phyloP scores from a whole-genome alignment of 2,329 filamentous ascomycete species.

The Hypoxylon sp. region DNA sequence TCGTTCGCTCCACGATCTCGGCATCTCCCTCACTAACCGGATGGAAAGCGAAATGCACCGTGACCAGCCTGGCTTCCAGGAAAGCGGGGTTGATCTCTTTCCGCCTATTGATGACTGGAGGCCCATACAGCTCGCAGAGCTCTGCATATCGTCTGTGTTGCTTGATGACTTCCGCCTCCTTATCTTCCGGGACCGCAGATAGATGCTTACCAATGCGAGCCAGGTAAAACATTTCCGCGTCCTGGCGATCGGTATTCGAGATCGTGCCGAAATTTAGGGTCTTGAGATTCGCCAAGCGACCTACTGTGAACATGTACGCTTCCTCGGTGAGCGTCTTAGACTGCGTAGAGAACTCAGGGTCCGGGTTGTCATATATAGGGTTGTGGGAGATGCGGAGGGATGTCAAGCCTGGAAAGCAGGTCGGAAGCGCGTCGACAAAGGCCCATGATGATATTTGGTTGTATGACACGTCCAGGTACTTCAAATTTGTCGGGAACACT shows the following conservation, averaged over 20 bases:
- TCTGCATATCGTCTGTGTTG: conserved; percentile 80
- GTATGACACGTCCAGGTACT: conserved; percentile 80
- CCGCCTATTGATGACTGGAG: conserved; percentile 73
- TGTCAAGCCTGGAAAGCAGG: conserved; percentile 78
- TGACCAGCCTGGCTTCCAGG: conserved; percentile 82
- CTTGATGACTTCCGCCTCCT: conserved; percentile 69
- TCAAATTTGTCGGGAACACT: conserved; percentile 68
- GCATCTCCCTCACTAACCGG: conserved; percentile 10
- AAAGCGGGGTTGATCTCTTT: conserved; percentile 80
- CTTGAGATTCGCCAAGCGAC: conserved; percentile 77
- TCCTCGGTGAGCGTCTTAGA: conserved; percentile 72
- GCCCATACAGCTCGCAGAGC: conserved; percentile 82
- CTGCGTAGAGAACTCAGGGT: conserved; percentile 53
- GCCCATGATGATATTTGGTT: conserved; percentile 79
- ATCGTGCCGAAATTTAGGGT: conserved; percentile 82
- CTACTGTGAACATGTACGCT: conserved; percentile 89
- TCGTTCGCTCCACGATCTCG: conserved; percentile 51
- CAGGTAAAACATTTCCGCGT: conserved; percentile 95
- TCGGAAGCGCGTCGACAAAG: conserved; percentile 78
- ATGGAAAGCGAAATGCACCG: conserved; percentile 67
- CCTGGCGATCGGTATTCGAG: conserved; percentile 79
- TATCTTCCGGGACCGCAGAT: conserved; percentile 67
- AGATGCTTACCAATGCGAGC: conserved; percentile 85
- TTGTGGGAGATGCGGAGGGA: conserved; percentile 88
- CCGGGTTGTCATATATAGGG: conserved; percentile 78